phyloP scores from a whole-genome alignment of 306 rosid species.

The Boehmeria nivea region DNA sequence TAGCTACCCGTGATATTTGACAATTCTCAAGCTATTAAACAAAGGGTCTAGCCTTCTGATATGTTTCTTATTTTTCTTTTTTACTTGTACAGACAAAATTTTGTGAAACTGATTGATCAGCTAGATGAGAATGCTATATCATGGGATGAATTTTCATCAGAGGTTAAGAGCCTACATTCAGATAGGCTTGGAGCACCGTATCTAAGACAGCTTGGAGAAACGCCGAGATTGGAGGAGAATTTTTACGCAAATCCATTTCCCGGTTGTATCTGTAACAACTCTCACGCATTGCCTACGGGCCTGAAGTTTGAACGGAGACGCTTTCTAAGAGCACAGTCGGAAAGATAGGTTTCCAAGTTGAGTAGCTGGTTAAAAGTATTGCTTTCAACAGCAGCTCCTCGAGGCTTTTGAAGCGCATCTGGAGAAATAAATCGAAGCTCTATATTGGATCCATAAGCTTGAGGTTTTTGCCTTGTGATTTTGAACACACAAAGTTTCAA shows the following conservation, averaged over 20 bases:
- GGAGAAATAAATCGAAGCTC: too few relatives aligned
- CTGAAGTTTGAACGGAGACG: conserved; percentile 33
- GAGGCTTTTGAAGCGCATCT: conserved; percentile 19
- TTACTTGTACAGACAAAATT: conserved; percentile 45
- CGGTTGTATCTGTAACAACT: conserved; percentile 75
- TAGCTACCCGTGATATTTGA: too few relatives aligned
- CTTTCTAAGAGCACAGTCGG: conserved; percentile 18
- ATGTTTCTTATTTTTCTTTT: neutral
- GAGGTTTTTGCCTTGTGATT: too few relatives aligned
- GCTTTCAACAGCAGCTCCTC: conserved; percentile 32
- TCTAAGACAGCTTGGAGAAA: conserved; percentile 61
- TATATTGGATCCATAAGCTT: too few relatives aligned
- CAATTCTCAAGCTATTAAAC: neutral
- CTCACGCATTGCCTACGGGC: conserved; percentile 31
- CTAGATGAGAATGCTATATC: conserved; percentile 45
- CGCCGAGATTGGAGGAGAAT: conserved; percentile 83
- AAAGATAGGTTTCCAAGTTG: conserved; percentile 36
- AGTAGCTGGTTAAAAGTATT: conserved; percentile 20
- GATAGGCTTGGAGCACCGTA: conserved; percentile 76
- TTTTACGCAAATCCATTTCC: conserved; percentile 92
- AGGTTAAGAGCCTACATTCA: conserved; percentile 57
- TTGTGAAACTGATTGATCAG: conserved; percentile 68
- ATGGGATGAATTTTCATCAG: conserved; percentile 59
- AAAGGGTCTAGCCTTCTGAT: conserved; percentile 10
- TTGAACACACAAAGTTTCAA: conserved; percentile 19